These are phyloP conservation scores for Geotrichum klebahnii DNA, from an alignment of 1,139 yeast genomes.

Conservation along the genomic window DNA sequence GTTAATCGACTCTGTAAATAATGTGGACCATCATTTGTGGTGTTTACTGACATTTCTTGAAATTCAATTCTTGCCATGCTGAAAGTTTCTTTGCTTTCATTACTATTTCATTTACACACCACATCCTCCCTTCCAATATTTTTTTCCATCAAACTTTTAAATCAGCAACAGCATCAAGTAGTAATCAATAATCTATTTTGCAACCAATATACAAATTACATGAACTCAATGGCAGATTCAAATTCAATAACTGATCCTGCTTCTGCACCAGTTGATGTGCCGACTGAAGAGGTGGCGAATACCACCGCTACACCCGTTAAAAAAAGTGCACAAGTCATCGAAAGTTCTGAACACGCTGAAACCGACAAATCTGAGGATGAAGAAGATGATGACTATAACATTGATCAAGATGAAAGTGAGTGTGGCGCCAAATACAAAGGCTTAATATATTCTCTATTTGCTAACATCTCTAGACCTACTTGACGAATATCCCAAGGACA, in stretches of 20 bases:
- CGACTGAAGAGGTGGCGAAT: neutral
- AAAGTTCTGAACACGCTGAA: slow-evolving; percentile 1
- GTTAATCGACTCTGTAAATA: too few species aligned
- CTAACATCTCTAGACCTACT: slow-evolving; percentile 33
- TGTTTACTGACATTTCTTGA: too few species aligned
- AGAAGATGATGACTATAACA: slow-evolving; percentile 17
- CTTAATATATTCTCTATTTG: neutral
- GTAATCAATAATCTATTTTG: too few species aligned
- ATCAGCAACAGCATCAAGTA: too few species aligned
- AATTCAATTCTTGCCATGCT: too few species aligned
- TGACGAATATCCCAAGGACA: slow-evolving; percentile 55
- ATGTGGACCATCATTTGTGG: too few species aligned
- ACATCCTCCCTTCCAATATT: neutral
- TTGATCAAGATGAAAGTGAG: slow-evolving; percentile 20
- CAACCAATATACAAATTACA: too few species aligned
- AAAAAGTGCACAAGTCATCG: slow-evolving; percentile 6
- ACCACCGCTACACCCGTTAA: neutral
- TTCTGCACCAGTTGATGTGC: neutral
- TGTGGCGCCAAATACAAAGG: neutral
- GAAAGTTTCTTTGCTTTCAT: too few species aligned
- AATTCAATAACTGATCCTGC: neutral
- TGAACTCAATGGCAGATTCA: too few species aligned
- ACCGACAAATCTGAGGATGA: slow-evolving; percentile 19
- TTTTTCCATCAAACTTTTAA: neutral
- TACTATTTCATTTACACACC: too few species aligned